phyloP scores from a whole-genome alignment of 345 rosid species.

The Syzygium grande region DNA sequence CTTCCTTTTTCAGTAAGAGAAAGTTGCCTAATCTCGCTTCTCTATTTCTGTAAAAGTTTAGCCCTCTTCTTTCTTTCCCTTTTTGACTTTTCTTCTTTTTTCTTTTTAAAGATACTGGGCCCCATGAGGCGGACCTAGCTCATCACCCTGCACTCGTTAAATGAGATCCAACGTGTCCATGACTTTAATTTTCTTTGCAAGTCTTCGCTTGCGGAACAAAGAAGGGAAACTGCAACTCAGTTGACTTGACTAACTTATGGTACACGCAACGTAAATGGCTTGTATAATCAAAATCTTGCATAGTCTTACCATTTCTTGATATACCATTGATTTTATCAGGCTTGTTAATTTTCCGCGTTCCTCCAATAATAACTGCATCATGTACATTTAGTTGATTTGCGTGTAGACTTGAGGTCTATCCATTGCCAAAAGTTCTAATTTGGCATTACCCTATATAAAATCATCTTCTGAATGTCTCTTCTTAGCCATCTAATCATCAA shows the following conservation, averaged over 20 bases:
- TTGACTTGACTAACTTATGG: background rate
- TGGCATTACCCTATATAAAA: background rate
- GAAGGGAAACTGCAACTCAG: background rate
- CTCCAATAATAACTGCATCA: no score
- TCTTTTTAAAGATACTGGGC: background rate
- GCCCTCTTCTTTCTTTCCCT: background rate
- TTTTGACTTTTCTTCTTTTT: background rate
- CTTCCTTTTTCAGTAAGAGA: no score
- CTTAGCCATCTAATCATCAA: background rate
- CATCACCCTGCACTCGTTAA: background rate
- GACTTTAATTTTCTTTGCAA: background rate
- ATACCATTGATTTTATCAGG: no score
- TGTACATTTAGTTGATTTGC: no score
- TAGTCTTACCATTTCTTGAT: no score
- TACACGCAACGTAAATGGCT: background rate
- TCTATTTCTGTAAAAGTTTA: background rate
- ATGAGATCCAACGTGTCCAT: background rate
- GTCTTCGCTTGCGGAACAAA: background rate
- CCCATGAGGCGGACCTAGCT: background rate
- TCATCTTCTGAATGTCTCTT: no score
- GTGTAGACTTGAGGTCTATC: background rate
- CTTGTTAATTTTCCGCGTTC: no score
- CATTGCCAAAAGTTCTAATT: background rate
- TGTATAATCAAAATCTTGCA: background rate
- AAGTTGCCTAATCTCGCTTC: background rate